Evolutionary conservation across 1,284 basidiomycete genomes (phyloP).

Genomic region (Microstroma glucosiphilum): DNA sequence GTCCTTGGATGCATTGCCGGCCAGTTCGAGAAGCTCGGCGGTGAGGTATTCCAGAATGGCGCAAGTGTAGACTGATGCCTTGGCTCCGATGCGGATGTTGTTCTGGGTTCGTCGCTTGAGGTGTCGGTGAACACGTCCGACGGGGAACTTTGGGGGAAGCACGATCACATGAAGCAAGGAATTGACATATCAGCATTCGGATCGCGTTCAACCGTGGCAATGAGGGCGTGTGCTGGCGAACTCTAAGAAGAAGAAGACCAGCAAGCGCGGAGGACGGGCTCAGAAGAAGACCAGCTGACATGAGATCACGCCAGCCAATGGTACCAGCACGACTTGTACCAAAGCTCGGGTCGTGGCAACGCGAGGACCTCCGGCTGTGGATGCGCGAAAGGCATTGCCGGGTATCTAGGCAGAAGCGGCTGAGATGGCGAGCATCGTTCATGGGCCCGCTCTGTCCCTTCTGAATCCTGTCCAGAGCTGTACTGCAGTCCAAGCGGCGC

Average conservation of each 20-base stretch:
- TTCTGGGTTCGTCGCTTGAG: slow-evolving; percentile 85
- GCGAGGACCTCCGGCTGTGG: no score
- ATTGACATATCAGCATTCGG: not conserved
- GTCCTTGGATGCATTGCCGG: slow-evolving; percentile 94
- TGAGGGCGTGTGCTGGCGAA: not conserved
- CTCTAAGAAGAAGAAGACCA: not conserved
- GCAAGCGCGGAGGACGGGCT: slow-evolving; percentile 27
- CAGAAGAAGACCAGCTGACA: not conserved
- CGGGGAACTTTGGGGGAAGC: slow-evolving; percentile 65
- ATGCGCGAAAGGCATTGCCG: no score
- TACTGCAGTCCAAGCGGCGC: not conserved
- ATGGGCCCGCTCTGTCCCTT: no score
- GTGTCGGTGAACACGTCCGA: slow-evolving; percentile 79
- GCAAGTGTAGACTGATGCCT: slow-evolving; percentile 84
- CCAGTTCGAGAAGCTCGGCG: slow-evolving; percentile 81
- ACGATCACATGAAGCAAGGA: not conserved
- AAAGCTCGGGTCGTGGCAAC: no score
- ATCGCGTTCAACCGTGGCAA: no score
- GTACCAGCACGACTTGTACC: no score
- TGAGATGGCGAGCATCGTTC: no score
- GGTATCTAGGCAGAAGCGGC: no score
- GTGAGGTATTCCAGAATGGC: slow-evolving; percentile 86
- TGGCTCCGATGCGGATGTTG: slow-evolving; percentile 85
- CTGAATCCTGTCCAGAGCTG: no score
- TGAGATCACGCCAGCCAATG: not conserved